Conservation (phyloP, 2,329 filamentous ascomycete genomes). For the Periglandula ipomoeae region DNA sequence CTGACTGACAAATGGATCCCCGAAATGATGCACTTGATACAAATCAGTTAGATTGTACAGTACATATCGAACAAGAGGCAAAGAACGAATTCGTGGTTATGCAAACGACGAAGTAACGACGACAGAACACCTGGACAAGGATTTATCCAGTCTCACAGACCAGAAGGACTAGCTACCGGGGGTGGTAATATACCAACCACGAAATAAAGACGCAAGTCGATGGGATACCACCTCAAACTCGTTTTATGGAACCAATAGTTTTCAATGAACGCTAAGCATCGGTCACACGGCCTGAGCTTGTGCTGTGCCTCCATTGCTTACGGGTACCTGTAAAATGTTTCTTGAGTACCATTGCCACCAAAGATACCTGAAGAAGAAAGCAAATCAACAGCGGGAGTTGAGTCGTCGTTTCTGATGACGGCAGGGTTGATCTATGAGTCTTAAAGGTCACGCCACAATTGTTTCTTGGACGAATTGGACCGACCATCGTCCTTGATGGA, state of each 20-base stretch:
- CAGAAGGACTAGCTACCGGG: too few relatives aligned
- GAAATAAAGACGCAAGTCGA: background rate
- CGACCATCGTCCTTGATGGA: background rate
- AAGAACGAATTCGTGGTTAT: too few relatives aligned
- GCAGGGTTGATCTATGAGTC: background rate
- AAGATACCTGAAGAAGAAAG: background rate
- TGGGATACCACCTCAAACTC: background rate
- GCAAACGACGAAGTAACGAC: too few relatives aligned
- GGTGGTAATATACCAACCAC: too few relatives aligned
- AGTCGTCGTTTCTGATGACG: conserved; percentile 1
- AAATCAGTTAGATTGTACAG: too few relatives aligned
- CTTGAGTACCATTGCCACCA: background rate
- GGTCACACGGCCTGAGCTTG: conserved; percentile 3
- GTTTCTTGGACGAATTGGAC: background rate
- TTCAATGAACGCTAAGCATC: background rate
- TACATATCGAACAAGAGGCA: too few relatives aligned
- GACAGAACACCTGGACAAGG: too few relatives aligned
- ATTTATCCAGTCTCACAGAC: background rate
- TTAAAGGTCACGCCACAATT: background rate
- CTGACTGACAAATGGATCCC: too few relatives aligned
- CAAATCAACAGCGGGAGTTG: background rate
- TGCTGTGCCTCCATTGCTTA: background rate
- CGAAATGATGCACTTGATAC: too few relatives aligned
- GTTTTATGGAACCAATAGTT: background rate
- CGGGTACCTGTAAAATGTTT: conserved; percentile 1